Evolutionary conservation across 2,329 filamentous ascomycete genomes (phyloP).

Genomic region (Pseudopyricularia javanii): DNA sequence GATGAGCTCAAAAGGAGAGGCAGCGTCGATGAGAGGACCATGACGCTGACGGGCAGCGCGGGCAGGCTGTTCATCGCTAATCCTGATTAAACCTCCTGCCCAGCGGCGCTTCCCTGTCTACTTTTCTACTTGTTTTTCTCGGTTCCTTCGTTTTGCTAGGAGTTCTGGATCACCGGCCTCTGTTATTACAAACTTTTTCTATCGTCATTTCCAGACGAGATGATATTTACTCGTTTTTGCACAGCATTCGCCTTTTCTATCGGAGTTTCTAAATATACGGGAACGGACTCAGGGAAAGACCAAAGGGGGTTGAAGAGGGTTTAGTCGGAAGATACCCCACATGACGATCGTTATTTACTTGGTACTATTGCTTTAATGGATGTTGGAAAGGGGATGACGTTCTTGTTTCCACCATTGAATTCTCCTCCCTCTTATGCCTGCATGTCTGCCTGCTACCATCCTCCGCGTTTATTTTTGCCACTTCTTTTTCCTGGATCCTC

Average conservation of each 20-base stretch:
- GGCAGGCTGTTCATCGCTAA: constrained; percentile 77
- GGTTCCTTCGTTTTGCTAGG: background rate
- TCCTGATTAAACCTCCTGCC: constrained; percentile 45
- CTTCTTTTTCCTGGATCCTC: background rate
- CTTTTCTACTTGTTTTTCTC: no score
- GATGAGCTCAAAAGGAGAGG: constrained; percentile 66
- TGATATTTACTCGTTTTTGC: no score
- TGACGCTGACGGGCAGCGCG: constrained; percentile 49
- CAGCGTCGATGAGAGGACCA: constrained; percentile 73
- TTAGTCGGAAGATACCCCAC: background rate
- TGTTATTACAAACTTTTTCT: background rate
- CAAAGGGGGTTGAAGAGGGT: background rate
- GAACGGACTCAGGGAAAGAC: background rate
- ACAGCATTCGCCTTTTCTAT: background rate
- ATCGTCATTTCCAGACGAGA: background rate
- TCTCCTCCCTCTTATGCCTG: no score
- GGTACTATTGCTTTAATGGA: background rate
- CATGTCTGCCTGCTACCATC: background rate
- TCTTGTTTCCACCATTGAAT: background rate
- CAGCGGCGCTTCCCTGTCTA: background rate
- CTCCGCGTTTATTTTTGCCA: background rate
- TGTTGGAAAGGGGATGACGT: background rate
- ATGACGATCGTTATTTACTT: background rate
- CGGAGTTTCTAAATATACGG: background rate
- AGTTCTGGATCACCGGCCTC: background rate